A percentile compares a stretch with the other conserved stretches of the same genome.
These are phyloP conservation scores for Bruguiera sexangula DNA, from an alignment of 345 rosid genomes.

Conservation along the genomic window DNA sequence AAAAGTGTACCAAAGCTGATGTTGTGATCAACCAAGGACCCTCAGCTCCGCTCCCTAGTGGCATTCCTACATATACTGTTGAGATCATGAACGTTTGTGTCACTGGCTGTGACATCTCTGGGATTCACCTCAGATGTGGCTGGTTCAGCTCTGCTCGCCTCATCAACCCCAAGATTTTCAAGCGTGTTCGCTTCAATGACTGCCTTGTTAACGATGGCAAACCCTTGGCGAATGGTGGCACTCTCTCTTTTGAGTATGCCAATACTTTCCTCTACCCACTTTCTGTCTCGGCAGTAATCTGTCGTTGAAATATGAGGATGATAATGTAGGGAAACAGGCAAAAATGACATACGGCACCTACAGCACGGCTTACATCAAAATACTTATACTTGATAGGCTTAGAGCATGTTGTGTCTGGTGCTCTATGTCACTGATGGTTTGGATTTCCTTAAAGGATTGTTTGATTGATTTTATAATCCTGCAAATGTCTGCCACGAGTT, in stretches of 20 bases:
- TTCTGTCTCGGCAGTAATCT: constrained; percentile 57
- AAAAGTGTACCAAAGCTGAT: constrained; percentile 56
- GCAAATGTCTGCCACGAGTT: background rate
- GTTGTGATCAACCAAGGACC: constrained; percentile 69
- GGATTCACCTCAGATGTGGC: constrained; percentile 73
- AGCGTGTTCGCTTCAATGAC: constrained; percentile 73
- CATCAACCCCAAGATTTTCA: constrained; percentile 76
- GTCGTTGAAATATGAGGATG: constrained; percentile 24
- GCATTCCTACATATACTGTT: constrained; percentile 76
- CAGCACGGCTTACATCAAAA: background rate
- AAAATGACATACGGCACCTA: background rate
- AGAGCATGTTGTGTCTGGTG: no score
- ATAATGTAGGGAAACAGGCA: background rate
- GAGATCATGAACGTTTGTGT: constrained; percentile 66
- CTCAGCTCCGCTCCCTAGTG: constrained; percentile 59
- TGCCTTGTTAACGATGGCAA: constrained; percentile 84
- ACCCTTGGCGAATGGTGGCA: constrained; percentile 54
- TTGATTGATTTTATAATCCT: background rate
- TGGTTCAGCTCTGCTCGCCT: constrained; percentile 86
- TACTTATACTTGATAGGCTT: no score
- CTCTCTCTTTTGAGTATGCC: constrained; percentile 69
- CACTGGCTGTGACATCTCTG: constrained; percentile 65
- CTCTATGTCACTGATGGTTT: background rate
- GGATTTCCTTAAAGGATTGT: background rate
- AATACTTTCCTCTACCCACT: constrained; percentile 73